These are phyloP conservation scores for Sporothrix pseudoabietina DNA, from an alignment of 2,329 filamentous ascomycete species.

Conservation along the genomic window DNA sequence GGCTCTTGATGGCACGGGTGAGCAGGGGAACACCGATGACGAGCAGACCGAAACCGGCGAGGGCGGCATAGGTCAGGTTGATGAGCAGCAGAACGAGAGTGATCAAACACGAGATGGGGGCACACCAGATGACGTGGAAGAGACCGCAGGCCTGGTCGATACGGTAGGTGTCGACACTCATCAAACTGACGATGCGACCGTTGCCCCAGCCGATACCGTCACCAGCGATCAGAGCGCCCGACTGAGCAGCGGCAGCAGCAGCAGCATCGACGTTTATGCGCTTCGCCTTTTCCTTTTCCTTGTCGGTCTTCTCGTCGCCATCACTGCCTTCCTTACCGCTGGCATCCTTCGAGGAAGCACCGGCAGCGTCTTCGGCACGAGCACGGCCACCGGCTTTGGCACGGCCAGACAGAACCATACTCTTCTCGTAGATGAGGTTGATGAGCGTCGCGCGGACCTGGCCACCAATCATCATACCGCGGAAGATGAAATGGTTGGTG, in stretches of 20 bases:
- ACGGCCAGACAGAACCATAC: slow-evolving; percentile 82
- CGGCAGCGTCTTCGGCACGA: not conserved
- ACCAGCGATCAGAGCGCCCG: slow-evolving; percentile 55
- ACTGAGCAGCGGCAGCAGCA: not conserved
- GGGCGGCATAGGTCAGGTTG: slow-evolving; percentile 86
- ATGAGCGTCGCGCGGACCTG: slow-evolving; percentile 81
- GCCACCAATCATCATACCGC: slow-evolving; percentile 88
- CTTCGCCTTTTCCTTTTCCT: slow-evolving; percentile 46
- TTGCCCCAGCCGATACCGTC: slow-evolving; percentile 89
- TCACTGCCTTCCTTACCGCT: not conserved
- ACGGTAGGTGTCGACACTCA: slow-evolving; percentile 94
- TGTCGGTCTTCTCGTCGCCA: slow-evolving; percentile 42
- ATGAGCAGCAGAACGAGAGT: slow-evolving; percentile 79
- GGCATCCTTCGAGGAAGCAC: not conserved
- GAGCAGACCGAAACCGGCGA: slow-evolving; percentile 83
- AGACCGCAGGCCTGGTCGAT: slow-evolving; percentile 85
- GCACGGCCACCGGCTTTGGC: slow-evolving; percentile 76
- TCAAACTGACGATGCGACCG: slow-evolving; percentile 86
- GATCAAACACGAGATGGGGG: slow-evolving; percentile 75
- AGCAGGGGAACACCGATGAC: slow-evolving; percentile 76
- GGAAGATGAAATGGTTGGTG: slow-evolving; percentile 89
- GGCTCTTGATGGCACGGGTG: slow-evolving; percentile 71
- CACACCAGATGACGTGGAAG: slow-evolving; percentile 90
- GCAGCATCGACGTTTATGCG: slow-evolving; percentile 36
- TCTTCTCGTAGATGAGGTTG: slow-evolving; percentile 85